Conservation (phyloP, 164 flowering plant species). For the Stephania japonica region DNA sequence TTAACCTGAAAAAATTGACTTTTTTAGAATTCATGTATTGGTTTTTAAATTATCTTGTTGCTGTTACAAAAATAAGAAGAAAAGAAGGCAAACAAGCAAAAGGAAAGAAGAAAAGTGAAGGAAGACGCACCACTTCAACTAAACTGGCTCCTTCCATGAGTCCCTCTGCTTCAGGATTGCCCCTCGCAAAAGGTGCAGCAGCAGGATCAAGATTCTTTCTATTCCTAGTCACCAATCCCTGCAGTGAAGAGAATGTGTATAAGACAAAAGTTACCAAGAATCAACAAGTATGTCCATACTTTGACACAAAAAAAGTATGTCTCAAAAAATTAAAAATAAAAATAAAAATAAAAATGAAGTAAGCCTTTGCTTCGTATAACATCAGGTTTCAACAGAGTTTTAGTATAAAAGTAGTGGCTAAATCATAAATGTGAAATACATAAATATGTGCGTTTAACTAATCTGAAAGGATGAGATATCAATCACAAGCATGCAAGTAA, state of each 20-base stretch:
- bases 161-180: constrained; percentile 52
- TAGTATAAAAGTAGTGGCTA: not conserved
- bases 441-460: not conserved
- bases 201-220: constrained; percentile 79
- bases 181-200: constrained; percentile 75
- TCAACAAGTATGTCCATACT: too few species aligned
- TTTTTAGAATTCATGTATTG: not conserved
- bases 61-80: not conserved
- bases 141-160: constrained; percentile 85
- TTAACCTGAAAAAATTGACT: constrained; percentile 46
- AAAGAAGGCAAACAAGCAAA: not conserved
- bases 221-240: constrained; percentile 90
- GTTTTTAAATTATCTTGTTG: not conserved
- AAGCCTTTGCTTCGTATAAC: not conserved
- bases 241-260: constrained; percentile 18
- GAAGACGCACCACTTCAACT: constrained; percentile 73
- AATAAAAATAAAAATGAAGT: not conserved
- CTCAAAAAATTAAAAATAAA: too few species aligned
- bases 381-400: not conserved
- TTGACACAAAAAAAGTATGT: not conserved
- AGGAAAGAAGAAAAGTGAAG: not conserved
- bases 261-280: constrained; percentile 5
- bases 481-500: not conserved
- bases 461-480: not conserved
- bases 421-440: not conserved